Percentiles rank a stretch among this genome's conserved stretches.
phyloP scores from a whole-genome alignment of 306 rosid species.

The Heteromeles arbutifolia region DNA sequence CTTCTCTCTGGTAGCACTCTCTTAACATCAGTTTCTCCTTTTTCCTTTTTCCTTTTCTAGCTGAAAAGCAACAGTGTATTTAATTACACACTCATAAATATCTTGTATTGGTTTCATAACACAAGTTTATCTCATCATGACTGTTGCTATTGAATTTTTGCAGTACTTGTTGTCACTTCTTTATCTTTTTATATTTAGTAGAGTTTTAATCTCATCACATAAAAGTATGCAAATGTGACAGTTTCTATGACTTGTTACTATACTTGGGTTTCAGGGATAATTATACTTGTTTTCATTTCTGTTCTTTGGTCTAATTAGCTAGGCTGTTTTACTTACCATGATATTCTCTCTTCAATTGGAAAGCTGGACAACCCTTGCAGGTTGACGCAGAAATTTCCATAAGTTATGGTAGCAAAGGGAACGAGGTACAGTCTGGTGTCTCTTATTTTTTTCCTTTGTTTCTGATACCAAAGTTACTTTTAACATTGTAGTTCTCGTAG shows the following conservation, averaged over 20 bases:
- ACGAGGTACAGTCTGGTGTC: constrained; percentile 55
- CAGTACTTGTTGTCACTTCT: not conserved
- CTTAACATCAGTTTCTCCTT: not conserved
- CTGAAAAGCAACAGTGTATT: not conserved
- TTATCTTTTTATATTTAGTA: not conserved
- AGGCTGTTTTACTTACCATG: constrained; percentile 11
- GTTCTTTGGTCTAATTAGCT: constrained; percentile 7
- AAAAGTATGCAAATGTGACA: not conserved
- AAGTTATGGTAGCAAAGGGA: constrained; percentile 90
- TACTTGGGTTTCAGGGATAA: not conserved
- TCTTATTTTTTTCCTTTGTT: not conserved
- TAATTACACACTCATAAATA: not conserved
- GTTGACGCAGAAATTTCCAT: constrained; percentile 61
- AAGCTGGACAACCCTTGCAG: constrained; percentile 57
- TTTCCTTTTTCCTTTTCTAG: not conserved
- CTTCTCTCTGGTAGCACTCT: constrained; percentile 68
- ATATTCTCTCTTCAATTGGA: constrained; percentile 23
- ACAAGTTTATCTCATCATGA: not conserved
- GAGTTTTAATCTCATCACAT: not conserved
- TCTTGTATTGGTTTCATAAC: not conserved
- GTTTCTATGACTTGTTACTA: not conserved
- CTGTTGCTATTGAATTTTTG: not conserved
- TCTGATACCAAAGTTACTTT: not conserved
- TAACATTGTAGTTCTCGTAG: not conserved
- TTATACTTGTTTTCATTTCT: not conserved